These are phyloP conservation scores for Spathaspora gorwiae DNA, from an alignment of 805 yeast species.

Conservation along the genomic window DNA sequence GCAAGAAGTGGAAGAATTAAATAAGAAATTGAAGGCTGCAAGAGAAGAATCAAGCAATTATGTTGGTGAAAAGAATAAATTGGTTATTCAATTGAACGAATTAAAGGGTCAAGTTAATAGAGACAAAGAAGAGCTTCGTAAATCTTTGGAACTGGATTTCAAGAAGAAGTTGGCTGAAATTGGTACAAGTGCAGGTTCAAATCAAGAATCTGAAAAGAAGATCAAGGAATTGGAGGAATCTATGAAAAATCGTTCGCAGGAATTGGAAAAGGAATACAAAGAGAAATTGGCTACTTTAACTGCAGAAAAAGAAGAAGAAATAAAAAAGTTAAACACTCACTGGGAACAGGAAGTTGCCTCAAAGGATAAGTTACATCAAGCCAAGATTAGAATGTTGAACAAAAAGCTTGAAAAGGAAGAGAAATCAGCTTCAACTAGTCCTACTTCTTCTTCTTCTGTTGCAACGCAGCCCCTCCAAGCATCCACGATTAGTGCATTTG, in stretches of 20 bases:
- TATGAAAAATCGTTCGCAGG: slow-evolving; percentile 18
- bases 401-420: slow-evolving; percentile 51
- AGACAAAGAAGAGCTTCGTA: slow-evolving; percentile 6
- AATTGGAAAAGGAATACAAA: slow-evolving; percentile 35
- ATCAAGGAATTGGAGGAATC: slow-evolving; percentile 14
- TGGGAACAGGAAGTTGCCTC: slow-evolving; percentile 28
- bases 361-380: slow-evolving; percentile 53
- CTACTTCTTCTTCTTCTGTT: not conserved
- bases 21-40: slow-evolving; percentile 9
- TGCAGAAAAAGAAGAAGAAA: slow-evolving; percentile 15
- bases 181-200: slow-evolving; percentile 11
- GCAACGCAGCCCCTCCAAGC: not conserved
- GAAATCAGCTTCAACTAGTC: slow-evolving; percentile 16
- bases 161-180: slow-evolving; percentile 31
- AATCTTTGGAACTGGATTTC: slow-evolving; percentile 9
- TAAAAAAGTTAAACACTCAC: slow-evolving; percentile 13
- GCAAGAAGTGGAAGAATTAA: slow-evolving; percentile 17
- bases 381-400: slow-evolving; percentile 52
- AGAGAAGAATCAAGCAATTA: slow-evolving; percentile 12
- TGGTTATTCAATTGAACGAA: slow-evolving; percentile 6
- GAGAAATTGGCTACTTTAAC: slow-evolving; percentile 13
- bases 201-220: slow-evolving; percentile 20
- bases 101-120: slow-evolving; percentile 17
- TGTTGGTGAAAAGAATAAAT: slow-evolving; percentile 5
- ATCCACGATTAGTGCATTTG: not conserved